Evolutionary conservation across 768 basidiomycete species (phyloP).

Genomic region (Cyclocybe aegerita): DNA sequence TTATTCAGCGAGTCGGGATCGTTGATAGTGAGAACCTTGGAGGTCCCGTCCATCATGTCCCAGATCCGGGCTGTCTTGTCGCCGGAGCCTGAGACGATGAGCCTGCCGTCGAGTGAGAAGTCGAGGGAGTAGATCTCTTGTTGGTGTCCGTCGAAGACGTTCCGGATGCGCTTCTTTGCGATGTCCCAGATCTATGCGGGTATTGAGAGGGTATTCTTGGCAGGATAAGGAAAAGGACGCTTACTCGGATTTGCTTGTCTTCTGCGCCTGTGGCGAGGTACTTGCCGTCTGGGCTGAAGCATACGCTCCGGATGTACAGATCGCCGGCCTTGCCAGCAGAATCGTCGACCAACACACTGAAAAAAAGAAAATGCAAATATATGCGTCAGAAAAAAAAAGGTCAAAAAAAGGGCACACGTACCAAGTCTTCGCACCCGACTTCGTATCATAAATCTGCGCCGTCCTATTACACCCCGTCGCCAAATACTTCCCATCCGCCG

Average conservation of each 20-base stretch:
- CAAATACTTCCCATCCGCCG: constrained; percentile 87
- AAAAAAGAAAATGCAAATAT: constrained; percentile 8
- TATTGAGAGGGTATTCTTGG: constrained; percentile 35
- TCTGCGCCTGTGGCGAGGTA: constrained; percentile 94
- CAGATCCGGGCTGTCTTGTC: constrained; percentile 53
- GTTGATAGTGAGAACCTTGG: constrained; percentile 47
- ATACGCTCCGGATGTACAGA: constrained; percentile 93
- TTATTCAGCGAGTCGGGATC: constrained; percentile 48
- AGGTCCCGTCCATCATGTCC: constrained; percentile 39
- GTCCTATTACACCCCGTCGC: constrained; percentile 97
- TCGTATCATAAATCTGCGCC: constrained; percentile 93
- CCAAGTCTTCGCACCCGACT: constrained; percentile 85
- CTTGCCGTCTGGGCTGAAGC: constrained; percentile 94
- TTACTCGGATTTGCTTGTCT: constrained; percentile 88
- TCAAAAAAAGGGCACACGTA: constrained; percentile 31
- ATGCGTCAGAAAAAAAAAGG: background rate
- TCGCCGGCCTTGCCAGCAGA: constrained; percentile 72
- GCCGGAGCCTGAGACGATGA: constrained; percentile 89
- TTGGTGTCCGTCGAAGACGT: constrained; percentile 83
- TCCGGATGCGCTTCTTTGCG: constrained; percentile 71
- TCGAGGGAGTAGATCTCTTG: constrained; percentile 95
- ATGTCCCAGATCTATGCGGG: constrained; percentile 85
- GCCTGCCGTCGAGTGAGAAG: constrained; percentile 82
- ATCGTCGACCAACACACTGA: constrained; percentile 79
- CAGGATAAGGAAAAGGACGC: constrained; percentile 15